Evolutionary conservation across 2,329 filamentous ascomycete species (phyloP).

Genomic region (Calonectria naviculata): DNA sequence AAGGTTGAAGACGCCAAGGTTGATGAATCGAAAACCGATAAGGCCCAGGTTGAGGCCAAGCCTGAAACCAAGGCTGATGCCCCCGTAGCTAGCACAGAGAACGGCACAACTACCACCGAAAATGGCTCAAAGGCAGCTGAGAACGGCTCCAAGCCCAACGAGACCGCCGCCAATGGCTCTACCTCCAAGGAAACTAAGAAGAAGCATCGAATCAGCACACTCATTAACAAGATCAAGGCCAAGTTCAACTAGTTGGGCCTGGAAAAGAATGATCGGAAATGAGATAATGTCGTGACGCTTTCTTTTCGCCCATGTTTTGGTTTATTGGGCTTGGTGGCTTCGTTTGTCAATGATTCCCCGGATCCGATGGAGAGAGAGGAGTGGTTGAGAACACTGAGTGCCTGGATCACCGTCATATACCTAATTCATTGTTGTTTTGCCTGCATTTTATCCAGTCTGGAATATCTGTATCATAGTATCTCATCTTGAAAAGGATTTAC

Average conservation of each 20-base stretch:
- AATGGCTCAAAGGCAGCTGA: constrained; percentile 25
- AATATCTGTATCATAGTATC: constrained; percentile 37
- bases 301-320: constrained; percentile 39
- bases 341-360: constrained; percentile 54
- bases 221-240: constrained; percentile 68
- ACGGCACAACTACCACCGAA: constrained; percentile 30
- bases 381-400: constrained; percentile 42
- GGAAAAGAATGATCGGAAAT: constrained; percentile 24
- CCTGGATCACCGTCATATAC: constrained; percentile 48
- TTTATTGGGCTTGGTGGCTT: constrained; percentile 49
- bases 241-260: constrained; percentile 50
- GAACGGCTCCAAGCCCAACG: constrained; percentile 33
- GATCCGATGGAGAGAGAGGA: constrained; percentile 44
- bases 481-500: constrained; percentile 24
- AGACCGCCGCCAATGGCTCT: constrained; percentile 36
- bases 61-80: constrained; percentile 17
- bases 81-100: constrained; percentile 29
- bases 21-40: not conserved
- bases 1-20: constrained; percentile 22
- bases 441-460: constrained; percentile 38
- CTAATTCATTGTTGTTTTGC: constrained; percentile 48
- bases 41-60: constrained; percentile 19
- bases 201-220: constrained; percentile 73
- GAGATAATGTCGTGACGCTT: constrained; percentile 39
- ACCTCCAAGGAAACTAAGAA: constrained; percentile 64